phyloP scores from a whole-genome alignment of 306 rosid genomes.

The Lagenaria siceraria region DNA sequence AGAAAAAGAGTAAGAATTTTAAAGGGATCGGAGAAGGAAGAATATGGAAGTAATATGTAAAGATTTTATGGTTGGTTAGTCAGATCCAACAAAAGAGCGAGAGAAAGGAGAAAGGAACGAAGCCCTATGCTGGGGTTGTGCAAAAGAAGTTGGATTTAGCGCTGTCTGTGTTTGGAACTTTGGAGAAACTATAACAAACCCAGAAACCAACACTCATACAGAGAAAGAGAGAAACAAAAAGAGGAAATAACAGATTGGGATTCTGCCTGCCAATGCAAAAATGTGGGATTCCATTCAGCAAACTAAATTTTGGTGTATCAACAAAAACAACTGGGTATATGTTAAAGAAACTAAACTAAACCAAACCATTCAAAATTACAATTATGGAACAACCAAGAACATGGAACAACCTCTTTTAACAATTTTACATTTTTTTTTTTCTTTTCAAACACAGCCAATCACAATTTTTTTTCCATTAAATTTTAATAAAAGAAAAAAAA shows the following conservation, averaged over 20 bases:
- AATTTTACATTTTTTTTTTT: neutral
- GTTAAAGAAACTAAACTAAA: too few species aligned
- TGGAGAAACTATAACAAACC: conserved; percentile 7
- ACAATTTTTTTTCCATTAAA: neutral
- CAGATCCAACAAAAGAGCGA: conserved; percentile 14
- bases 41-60: neutral
- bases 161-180: conserved; percentile 15
- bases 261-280: neutral
- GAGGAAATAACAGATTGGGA: neutral
- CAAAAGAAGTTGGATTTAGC: conserved; percentile 39
- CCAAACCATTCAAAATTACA: neutral
- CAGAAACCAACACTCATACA: conserved; percentile 4
- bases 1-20: neutral
- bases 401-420: neutral
- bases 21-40: conserved; percentile 13
- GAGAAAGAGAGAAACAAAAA: conserved; percentile 1
- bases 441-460: neutral
- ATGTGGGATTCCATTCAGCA: conserved; percentile 8
- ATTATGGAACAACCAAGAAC: neutral
- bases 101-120: conserved; percentile 23
- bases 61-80: neutral
- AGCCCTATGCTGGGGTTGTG: conserved; percentile 51
- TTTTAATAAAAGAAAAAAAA: too few species aligned
- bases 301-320: neutral
- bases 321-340: neutral